Evolutionary conservation across 306 rosid species (phyloP), one percentile per base, ranked within the genome.

Genomic region (Gillenia trifoliata): DNA sequence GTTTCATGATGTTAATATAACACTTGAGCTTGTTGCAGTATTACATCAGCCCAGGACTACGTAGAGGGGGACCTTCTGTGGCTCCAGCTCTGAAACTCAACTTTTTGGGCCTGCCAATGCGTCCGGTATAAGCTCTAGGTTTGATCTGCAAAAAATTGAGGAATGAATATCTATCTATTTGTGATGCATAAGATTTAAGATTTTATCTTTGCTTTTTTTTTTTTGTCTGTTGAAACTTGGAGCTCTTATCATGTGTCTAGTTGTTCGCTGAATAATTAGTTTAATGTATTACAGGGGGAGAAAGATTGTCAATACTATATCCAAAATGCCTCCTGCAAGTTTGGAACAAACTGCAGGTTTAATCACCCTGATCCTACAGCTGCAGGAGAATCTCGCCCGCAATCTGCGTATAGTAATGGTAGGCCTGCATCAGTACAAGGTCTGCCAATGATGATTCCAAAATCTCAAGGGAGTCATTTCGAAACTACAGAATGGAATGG

Each of bases 351-450:
- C 89, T 92, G 99, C 86, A 86, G 64, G 90, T 95, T 87, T 80
- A 95, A 90, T 79, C 99, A 95, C 75, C 98, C 99, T 17, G 97
- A 95, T 78, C 99, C 99, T 72, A 87, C 90, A 54, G 65, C 86
- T 65, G 87, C 80, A 11, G 90, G 85, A 38, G 89, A 88, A 82
- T 9, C 85, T 57, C 85, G 84, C 59, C 69, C 85, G 56, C 78
- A 85, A 33, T 70, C 89, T 10, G 88, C 92, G 47, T 90, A 38
- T 78, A 80, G 81, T 71, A 90, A 88, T 79, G 93, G 91, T 13
- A 88, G 82, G 40, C 79, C 86, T 40, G 72, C 79, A 67, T 30
- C 92, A 57, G 77, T 89, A 47, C 85, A 84, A 77, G 92, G 86
- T 77, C 57, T 91, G 25, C 93, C 93, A n/a, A n/a, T n/a, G n/a